Base-by-base conservation (phyloP, 2,329 filamentous ascomycete species). In the Lojkania enalia region DNA sequence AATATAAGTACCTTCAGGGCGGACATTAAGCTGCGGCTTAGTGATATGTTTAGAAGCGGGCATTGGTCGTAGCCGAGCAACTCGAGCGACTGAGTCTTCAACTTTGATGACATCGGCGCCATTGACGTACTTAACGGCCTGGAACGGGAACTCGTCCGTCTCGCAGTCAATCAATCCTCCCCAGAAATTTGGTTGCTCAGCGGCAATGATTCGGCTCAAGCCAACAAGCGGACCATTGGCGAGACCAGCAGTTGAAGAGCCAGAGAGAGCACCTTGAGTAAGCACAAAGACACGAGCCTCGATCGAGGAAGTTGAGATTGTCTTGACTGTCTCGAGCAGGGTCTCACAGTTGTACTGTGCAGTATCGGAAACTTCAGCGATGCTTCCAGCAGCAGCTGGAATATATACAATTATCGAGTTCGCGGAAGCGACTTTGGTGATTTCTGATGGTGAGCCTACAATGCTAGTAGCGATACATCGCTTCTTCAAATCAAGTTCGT, bases 91-190 rank as follows among this genome's bases (percentile, higher is more conserved):
- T 2, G 64, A 65, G 37, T 74, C 70, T 7, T 46, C 43, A 16
- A 72, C 55, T 16, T 60, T 59, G 41, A 74, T 55, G 6, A 73
- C 46, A 40, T 72, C 71, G n/a, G 52, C 50, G 0, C 51, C 62
- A 5, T 57, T 55, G 29, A 73, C 61, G 36, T 74, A 73, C 35
- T 65, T 67, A 21, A 73, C 45, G 1, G 61, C 52, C 29, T 64
- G 46, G 4, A 67, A 44, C 5, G 69, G 69, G 20, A 73, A 64
- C 3, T 20, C 31, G 1, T 25, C 30, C 3, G 38, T 43, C n/a
- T 73, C 70, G 9, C 52, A 48, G 46, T 74, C 69, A 25, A 72
- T 64, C 18, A 73, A 42, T 0, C 49, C 66, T n/a, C 70, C 69
- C 52, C 62, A 71, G 9, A 58, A 30, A 19, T 71, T 64, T 2